Conservation (phyloP, 1,284 basidiomycete species). For the Pseudozyma sp. region DNA sequence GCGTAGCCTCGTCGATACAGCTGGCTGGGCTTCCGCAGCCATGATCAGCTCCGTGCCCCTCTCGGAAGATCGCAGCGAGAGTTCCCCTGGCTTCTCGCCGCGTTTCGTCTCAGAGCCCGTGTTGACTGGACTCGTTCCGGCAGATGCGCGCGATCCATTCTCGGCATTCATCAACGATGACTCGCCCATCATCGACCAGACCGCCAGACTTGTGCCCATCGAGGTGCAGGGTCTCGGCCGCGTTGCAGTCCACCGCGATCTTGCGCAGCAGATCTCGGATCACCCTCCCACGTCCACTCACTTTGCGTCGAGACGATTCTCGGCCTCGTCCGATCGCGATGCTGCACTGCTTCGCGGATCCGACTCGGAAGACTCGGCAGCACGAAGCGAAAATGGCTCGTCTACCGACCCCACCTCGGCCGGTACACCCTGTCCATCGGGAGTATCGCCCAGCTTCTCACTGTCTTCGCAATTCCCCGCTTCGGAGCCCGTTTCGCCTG, state of each 20-base stretch:
- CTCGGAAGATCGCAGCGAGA: conserved; percentile 21
- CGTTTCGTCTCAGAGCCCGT: conserved; percentile 25
- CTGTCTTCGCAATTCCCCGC: conserved; percentile 54
- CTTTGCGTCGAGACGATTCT: conserved; percentile 20
- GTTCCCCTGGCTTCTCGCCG: conserved; percentile 45
- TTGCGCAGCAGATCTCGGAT: conserved; percentile 47
- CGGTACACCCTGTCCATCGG: conserved; percentile 46
- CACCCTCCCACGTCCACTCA: conserved; percentile 20
- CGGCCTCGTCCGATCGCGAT: conserved; percentile 31
- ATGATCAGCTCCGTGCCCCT: conserved; percentile 48
- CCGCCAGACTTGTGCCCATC: conserved; percentile 43
- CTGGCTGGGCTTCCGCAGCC: conserved; percentile 50
- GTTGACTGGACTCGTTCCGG: conserved; percentile 18
- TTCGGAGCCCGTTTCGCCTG: conserved; percentile 45
- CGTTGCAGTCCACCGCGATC: conserved; percentile 44
- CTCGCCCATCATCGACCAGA: conserved; percentile 21
- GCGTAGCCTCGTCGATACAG: conserved; percentile 47
- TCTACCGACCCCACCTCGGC: conserved; percentile 49
- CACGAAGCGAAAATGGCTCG: conserved; percentile 39
- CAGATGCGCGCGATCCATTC: conserved; percentile 34
- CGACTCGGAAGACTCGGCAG: conserved; percentile 47
- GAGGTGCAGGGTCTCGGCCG: conserved; percentile 51
- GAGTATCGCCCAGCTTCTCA: conserved; percentile 51
- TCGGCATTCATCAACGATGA: conserved; percentile 31
- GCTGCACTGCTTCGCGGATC: conserved; percentile 30